Base-by-base conservation (phyloP, 2,329 filamentous ascomycete species). In the Venturia asperata region DNA sequence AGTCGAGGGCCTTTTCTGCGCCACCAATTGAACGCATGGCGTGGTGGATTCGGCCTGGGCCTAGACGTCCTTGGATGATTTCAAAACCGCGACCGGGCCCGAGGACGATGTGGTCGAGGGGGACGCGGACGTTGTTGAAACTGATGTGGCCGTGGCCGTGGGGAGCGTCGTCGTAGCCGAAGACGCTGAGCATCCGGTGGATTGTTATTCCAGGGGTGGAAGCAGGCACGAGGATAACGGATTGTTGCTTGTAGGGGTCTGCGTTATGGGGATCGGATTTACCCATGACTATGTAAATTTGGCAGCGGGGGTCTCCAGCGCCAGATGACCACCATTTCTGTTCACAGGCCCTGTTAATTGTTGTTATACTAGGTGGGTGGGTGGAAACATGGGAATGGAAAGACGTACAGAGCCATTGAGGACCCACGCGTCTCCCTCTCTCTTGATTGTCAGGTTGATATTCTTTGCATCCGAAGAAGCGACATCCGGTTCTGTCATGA, bases 291-390 rank as follows among this genome's bases (percentile, higher is more conserved):
- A 99, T 87, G 80, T 97, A 97, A 75, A 99, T 82, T 77, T 89
- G 84, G 82, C 94, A 99, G 71, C 93, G 85, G 66, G 89, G 89
- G 78, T 99, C 94, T 66, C 94, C 94, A 21, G 92, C 92, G 69
- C 94, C 94, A 68, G 91, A 96, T 37, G 91, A 96, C 94, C 94
- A 99, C 94, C 94, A 99, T 91, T 99, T 99, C 85, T 93, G 68
- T 65, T 10, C 15, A 21, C 47, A 27, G 24, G 11, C 5, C 41
- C 27, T 27, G 60, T 63, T 42, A 61, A 39, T 17, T 62, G 34
- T 41, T 17, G 49, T 45, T 30, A 19, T 19, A n/a, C 1, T 3
- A 3, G 52, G 15, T 17, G 19, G 11, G 24, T 34, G 61, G 43
- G 21, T 21, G 13, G n/a, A 0, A 27, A n/a, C 37, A 17, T 17